These are phyloP conservation scores for Nakataea oryzae DNA, from an alignment of 2,329 filamentous ascomycete genomes.

Conservation along the genomic window DNA sequence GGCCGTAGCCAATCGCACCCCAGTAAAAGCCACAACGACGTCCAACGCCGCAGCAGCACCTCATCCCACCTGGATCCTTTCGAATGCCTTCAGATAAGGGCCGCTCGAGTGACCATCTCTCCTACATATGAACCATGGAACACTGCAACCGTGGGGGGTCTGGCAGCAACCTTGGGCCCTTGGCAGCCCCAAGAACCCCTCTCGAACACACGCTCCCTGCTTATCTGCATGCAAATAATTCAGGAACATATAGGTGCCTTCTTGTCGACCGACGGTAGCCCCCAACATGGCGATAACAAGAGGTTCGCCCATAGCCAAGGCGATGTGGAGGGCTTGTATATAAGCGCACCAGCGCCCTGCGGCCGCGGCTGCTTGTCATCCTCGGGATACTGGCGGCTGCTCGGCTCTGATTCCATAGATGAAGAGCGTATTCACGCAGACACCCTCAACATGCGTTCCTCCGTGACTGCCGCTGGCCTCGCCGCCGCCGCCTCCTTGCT, in stretches of 20 bases:
- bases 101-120: background rate
- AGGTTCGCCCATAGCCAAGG: background rate
- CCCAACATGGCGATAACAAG: background rate
- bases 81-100: background rate
- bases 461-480: no score
- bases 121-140: background rate
- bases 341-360: background rate
- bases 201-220: background rate
- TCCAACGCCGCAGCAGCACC: no score
- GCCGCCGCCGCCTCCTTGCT: background rate
- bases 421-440: background rate
- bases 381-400: background rate
- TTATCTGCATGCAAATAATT: background rate
- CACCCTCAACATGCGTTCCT: background rate
- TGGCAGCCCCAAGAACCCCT: background rate
- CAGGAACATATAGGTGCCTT: background rate
- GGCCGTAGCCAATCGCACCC: background rate
- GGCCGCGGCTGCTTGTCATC: no score
- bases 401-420: background rate
- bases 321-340: background rate
- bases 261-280: background rate
- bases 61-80: background rate
- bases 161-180: background rate
- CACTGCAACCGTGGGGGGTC: background rate
- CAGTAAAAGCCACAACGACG: background rate